These are phyloP conservation scores for Hypomontagnella submonticulosa DNA, from an alignment of 495 filamentous ascomycete species.

Conservation along the genomic window DNA sequence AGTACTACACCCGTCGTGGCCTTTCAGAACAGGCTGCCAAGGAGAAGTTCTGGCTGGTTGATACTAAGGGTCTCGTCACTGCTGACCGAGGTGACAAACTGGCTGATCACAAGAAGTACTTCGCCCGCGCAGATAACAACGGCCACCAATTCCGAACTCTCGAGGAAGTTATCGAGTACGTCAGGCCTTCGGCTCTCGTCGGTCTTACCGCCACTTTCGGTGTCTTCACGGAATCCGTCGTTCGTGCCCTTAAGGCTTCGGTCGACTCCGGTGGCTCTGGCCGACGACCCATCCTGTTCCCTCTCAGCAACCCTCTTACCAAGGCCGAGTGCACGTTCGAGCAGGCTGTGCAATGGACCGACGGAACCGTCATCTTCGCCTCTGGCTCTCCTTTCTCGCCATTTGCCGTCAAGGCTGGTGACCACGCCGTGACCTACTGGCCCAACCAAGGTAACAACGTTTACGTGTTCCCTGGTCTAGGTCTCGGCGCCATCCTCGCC, in stretches of 20 bases:
- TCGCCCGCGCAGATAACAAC: constrained; percentile 91
- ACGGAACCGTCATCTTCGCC: constrained; percentile 91
- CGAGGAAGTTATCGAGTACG: constrained; percentile 90
- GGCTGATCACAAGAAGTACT: constrained; percentile 98
- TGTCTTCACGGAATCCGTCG: constrained; percentile 88
- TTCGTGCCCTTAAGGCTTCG: constrained; percentile 78
- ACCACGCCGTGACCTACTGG: constrained; percentile 75
- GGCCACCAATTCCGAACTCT: constrained; percentile 90
- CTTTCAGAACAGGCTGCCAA: constrained; percentile 91
- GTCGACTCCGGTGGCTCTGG: constrained; percentile 76
- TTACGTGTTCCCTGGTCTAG: constrained; percentile 98
- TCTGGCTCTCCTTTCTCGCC: constrained; percentile 92
- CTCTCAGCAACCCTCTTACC: constrained; percentile 90
- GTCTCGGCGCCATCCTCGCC: constrained; percentile 91
- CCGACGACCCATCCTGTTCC: constrained; percentile 88
- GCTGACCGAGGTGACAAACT: constrained; percentile 92
- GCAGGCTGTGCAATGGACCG: constrained; percentile 86
- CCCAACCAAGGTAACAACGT: constrained; percentile 92
- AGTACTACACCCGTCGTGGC: constrained; percentile 93
- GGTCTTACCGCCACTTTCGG: constrained; percentile 94
- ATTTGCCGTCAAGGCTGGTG: constrained; percentile 71
- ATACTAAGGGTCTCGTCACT: constrained; percentile 95
- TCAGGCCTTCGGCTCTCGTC: constrained; percentile 93
- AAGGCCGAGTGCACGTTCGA: constrained; percentile 98
- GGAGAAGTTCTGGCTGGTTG: constrained; percentile 95